Evolutionary conservation across 768 basidiomycete genomes (phyloP), one percentile per base, ranked within the genome.

Genomic region (Suillus variegatus): DNA sequence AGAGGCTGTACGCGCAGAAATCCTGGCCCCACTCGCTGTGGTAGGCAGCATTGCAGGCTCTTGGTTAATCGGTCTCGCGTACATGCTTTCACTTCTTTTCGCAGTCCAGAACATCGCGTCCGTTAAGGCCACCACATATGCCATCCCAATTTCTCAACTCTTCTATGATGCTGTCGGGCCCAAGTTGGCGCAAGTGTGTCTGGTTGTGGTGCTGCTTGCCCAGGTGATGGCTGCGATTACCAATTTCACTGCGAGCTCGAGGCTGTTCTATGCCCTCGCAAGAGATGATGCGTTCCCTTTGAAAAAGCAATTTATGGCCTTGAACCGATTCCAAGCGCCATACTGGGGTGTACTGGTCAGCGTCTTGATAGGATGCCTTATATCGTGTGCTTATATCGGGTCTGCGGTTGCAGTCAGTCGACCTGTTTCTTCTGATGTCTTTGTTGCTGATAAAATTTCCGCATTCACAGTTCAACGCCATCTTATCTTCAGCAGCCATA

Each of bases 81-180:
- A 86, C 74, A 85, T 87, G 83, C 82, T 86, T 52, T 81, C 86
- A 8, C 80, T 86, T 28, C 82, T 88, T 56, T 87, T 86, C 73
- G 80, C 84, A 40, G 81, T 87, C 47, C 86, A 85, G 64, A 84
- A 78, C 68, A 83, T 87, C 68, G 58, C 80, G 0, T 79, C 68
- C 61, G 81, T 88, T 6, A 83, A 85, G 68, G 74, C 74, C 0
- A 86, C 86, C 12, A 69, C 78, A 20, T 84, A 79, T 65, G 84
- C 86, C 18, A 82, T 88, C 61, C 86, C 86, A 5, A 86, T 87
- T 67, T 84, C 85, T 14, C 86, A 87, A 70, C 74, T 88, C 20
- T 87, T 82, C 71, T 80, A 80, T 66, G 86, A 86, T 65, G 85
- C 86, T 9, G 82, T 83, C 1, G 85, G 86, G 22, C 70, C 70